These are phyloP conservation scores for Leptographium flavum DNA, from an alignment of 2,329 filamentous ascomycete species.

Conservation along the genomic window DNA sequence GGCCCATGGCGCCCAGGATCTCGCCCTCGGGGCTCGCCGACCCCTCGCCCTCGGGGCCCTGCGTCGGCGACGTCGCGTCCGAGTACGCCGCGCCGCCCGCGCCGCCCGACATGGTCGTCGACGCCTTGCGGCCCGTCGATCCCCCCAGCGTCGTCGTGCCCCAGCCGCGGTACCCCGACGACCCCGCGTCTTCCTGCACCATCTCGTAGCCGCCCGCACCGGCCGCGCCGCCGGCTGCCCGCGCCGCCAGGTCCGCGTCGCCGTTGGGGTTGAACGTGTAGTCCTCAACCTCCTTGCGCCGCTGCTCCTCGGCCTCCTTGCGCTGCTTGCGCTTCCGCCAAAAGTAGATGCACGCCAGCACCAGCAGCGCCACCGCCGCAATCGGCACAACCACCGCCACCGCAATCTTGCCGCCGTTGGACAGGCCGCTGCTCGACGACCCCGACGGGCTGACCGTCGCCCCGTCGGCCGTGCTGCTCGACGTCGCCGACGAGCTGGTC, in stretches of 20 bases:
- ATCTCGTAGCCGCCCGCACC: slow-evolving; percentile 44
- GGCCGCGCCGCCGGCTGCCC: slow-evolving; percentile 21
- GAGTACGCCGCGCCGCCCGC: slow-evolving; percentile 50
- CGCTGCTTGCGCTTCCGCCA: slow-evolving; percentile 82
- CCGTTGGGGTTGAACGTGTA: slow-evolving; percentile 98
- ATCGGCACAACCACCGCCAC: slow-evolving; percentile 92
- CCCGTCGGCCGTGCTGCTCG: slow-evolving; percentile 14
- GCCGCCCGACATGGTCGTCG: slow-evolving; percentile 76
- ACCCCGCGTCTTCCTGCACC: slow-evolving; percentile 62
- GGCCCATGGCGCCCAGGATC: slow-evolving; percentile 70
- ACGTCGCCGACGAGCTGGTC: slow-evolving; percentile 11
- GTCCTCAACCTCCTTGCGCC: slow-evolving; percentile 92
- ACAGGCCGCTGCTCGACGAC: slow-evolving; percentile 25
- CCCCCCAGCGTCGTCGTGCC: slow-evolving; percentile 58
- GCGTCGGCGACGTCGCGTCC: slow-evolving; percentile 56
- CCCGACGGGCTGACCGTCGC: slow-evolving; percentile 15
- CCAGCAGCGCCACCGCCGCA: slow-evolving; percentile 67
- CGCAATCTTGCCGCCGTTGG: slow-evolving; percentile 60
- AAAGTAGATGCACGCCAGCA: slow-evolving; percentile 62
- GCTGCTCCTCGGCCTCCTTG: slow-evolving; percentile 72
- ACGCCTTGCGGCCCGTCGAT: slow-evolving; percentile 66
- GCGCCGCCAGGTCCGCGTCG: slow-evolving; percentile 58
- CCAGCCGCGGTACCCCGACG: slow-evolving; percentile 85
- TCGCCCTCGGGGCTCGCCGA: slow-evolving; percentile 57
- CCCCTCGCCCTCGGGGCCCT: slow-evolving; percentile 37